Evolutionary conservation across 495 filamentous ascomycete genomes (phyloP), one percentile per base, ranked within the genome.

Genomic region (Trichoderma erinaceum): DNA sequence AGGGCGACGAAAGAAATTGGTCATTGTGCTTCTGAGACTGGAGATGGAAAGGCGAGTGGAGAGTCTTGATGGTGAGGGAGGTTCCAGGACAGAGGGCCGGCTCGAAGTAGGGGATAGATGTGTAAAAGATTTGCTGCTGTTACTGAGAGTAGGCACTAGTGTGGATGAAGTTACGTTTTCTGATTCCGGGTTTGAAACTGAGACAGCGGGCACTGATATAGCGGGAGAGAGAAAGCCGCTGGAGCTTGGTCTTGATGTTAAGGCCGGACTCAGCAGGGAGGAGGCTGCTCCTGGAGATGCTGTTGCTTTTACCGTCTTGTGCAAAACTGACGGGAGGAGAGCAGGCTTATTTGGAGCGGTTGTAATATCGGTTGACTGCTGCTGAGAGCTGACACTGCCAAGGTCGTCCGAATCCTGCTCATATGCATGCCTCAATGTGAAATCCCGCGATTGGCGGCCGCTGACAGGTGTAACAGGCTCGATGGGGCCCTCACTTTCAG

Each of bases 391-490:
- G 63, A 27, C 29, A 46, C 65, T 44, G 41, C 41, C 23, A n/a
- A 25, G 43, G 23, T 66, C 65, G 65, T 46, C 41, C 27, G 23
- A 25, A n/a, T 66, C 44, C 27, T 66, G 27, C 21, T 50, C 44
- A 46, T 65, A 32, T 21, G n/a, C 44, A 41, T 25, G 23, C 65
- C 41, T 44, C 65, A 66, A 6, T 21, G 65, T 50, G 64, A 83
- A 82, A 71, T 83, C 80, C 69, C 77, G 79, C 66, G 80, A 83
- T 68, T 81, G 80, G 69, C 81, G 81, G 68, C 78, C 78, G 73
- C 81, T 83, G 38, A 80, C 75, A 29, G 81, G 81, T 3, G 81
- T 83, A 69, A 77, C 76, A 52, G 81, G 81, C 63, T 83, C 81
- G 72, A 79, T 82, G 44, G 75, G 66, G 32, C 76, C 76, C 56